Evolutionary conservation across 371 early-diverging fungal genomes (phyloP).

Genomic region (Massospora cicadina): DNA sequence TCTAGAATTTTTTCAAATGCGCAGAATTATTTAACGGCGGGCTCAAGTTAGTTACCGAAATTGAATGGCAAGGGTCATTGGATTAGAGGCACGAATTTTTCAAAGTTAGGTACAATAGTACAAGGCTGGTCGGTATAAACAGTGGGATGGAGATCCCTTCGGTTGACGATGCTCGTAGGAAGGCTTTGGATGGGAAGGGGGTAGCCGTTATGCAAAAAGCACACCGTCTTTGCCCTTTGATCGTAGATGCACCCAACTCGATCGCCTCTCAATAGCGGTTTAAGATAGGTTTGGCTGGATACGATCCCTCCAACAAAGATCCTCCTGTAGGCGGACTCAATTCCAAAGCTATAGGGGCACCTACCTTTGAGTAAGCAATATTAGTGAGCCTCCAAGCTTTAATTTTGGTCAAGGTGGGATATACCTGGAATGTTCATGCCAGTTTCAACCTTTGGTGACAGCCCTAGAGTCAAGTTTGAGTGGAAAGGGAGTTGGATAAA

Average conservation of each 20-base stretch:
- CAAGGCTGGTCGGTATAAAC: neutral
- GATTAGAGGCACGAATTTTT: neutral
- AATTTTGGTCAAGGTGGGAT: too few relatives aligned
- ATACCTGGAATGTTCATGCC: neutral
- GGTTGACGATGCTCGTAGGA: neutral
- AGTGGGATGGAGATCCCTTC: neutral
- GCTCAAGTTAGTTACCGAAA: neutral
- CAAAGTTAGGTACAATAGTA: neutral
- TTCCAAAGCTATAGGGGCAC: neutral
- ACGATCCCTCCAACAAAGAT: neutral
- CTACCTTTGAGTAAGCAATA: neutral
- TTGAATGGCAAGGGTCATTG: neutral
- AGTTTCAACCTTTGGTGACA: neutral
- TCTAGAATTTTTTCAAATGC: neutral
- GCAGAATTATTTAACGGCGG: neutral
- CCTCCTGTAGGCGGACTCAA: neutral
- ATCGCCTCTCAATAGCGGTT: neutral
- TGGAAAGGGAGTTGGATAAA: neutral
- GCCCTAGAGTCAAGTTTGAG: neutral
- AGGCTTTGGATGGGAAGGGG: neutral
- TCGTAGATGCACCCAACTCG: neutral
- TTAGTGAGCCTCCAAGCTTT: too few relatives aligned
- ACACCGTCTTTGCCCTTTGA: neutral
- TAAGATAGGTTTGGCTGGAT: neutral
- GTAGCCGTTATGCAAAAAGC: neutral